These are phyloP conservation scores for Sclerotinia sclerotiorum DNA, from an alignment of 2,329 filamentous ascomycete species.

Conservation along the genomic window DNA sequence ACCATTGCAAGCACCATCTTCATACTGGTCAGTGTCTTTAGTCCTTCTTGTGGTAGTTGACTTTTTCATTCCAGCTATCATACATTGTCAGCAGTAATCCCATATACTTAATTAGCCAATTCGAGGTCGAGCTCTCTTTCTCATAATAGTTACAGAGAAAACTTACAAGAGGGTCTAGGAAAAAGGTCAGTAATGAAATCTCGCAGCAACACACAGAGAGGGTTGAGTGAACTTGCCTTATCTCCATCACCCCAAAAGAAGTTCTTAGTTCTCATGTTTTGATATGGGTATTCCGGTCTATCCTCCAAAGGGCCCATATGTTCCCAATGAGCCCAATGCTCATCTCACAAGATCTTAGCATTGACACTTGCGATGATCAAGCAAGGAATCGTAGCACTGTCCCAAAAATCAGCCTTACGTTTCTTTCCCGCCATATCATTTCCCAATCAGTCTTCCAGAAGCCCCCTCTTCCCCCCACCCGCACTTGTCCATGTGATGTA, in stretches of 20 bases:
- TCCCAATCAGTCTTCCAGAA: background rate
- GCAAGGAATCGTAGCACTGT: slow-evolving; percentile 71
- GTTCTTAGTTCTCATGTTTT: slow-evolving; percentile 97
- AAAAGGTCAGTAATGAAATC: slow-evolving; percentile 26
- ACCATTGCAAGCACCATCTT: background rate
- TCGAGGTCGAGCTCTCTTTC: slow-evolving; percentile 18
- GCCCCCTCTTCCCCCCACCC: background rate
- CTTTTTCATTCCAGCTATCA: slow-evolving; percentile 82
- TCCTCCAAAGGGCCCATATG: slow-evolving; percentile 88
- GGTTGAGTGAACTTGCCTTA: slow-evolving; percentile 63
- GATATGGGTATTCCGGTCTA: slow-evolving; percentile 89
- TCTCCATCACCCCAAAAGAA: slow-evolving; percentile 94
- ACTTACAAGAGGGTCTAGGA: slow-evolving; percentile 65
- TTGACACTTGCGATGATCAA: slow-evolving; percentile 74
- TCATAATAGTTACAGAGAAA: slow-evolving; percentile 2
- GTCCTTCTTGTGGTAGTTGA: slow-evolving; percentile 86
- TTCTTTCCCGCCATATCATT: background rate
- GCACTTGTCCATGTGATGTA: background rate
- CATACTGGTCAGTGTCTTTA: slow-evolving; percentile 23
- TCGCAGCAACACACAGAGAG: slow-evolving; percentile 21
- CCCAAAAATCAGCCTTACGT: slow-evolving; percentile 27
- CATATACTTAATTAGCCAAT: background rate
- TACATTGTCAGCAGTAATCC: slow-evolving; percentile 1
- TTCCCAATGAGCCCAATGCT: slow-evolving; percentile 95
- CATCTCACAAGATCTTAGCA: slow-evolving; percentile 86